Conservation (phyloP, 2,329 filamentous ascomycete genomes). For the Nakataea oryzae region DNA sequence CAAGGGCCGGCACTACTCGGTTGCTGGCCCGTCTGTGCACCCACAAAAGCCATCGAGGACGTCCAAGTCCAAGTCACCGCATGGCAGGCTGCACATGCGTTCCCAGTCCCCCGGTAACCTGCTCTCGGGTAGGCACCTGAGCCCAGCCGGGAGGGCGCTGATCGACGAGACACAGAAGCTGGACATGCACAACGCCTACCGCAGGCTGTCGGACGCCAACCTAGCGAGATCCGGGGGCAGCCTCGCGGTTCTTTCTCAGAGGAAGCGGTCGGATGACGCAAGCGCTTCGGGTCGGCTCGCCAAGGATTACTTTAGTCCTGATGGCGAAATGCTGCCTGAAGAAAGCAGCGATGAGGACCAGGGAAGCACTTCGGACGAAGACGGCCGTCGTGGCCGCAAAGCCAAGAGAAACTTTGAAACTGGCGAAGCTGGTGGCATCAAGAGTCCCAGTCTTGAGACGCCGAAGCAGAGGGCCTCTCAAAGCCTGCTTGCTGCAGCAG, state of each 20-base stretch:
- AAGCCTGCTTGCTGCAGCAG: constrained; percentile 62
- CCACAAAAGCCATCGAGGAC: constrained; percentile 13
- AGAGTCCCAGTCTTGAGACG: constrained; percentile 20
- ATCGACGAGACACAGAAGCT: constrained; percentile 52
- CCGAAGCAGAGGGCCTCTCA: constrained; percentile 22
- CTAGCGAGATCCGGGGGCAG: constrained; percentile 53
- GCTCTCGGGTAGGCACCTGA: constrained; percentile 21
- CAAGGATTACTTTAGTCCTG: constrained; percentile 56
- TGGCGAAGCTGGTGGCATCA: constrained; percentile 20
- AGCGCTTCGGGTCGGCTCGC: constrained; percentile 44
- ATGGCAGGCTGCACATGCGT: constrained; percentile 35
- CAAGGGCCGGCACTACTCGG: constrained; percentile 29
- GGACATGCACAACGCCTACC: constrained; percentile 61
- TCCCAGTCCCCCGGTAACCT: constrained; percentile 34
- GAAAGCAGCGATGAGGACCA: constrained; percentile 57
- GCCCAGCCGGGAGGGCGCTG: constrained; percentile 27
- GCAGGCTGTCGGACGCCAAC: constrained; percentile 61
- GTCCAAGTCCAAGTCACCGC: constrained; percentile 43
- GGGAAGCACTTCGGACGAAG: constrained; percentile 51
- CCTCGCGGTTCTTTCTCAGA: constrained; percentile 51
- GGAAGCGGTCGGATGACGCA: constrained; percentile 30
- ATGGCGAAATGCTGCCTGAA: constrained; percentile 53
- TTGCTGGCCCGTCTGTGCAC: constrained; percentile 16
- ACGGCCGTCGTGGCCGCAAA: constrained; percentile 51
- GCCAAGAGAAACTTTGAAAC: constrained; percentile 33